Evolutionary conservation across 1,284 basidiomycete genomes (phyloP), one percentile per base, ranked within the genome.

Genomic region (Cryptococcus sp.): DNA sequence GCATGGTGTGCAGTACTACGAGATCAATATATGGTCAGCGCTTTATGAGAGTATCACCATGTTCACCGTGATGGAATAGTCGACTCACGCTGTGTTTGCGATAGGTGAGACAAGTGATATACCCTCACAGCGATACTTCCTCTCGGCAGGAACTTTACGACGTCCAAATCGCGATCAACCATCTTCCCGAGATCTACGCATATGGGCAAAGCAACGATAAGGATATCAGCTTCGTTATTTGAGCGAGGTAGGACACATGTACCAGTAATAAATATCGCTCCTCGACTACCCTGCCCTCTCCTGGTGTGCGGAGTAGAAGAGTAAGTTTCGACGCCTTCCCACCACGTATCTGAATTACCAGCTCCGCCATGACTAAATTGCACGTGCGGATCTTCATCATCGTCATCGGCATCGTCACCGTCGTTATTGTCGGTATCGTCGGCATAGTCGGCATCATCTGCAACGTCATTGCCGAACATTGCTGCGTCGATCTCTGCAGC

Each of bases 401-500:
- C 67, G 8, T 71, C 70, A 46, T 70, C 63, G 29, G 61, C 66
- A 29, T 62, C 62, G 29, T 57, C 59, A 20, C 53, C 62, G 39
- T 60, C 58, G 8, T 54, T 48, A 37, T 60, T 57, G n/a, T 65
- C 63, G 1, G 58, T 61, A 4, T 66, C 66, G 34, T 64, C 55
- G 1, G 11, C 40, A 37, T 15, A 17, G 38, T 26, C 4, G 11
- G 13, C 20, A 6, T 19, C 23, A 19, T n/a, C 17, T 3, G 29
- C 10, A 45, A 20, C 10, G 15, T 16, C 25, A 15, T 29, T 3
- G 17, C 17, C 11, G 17, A 29, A 39, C 15, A 8, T 37, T 29
- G 25, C 34, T 25, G 38, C 57, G 17, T 17, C 40, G 20, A 20
- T 4, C 5, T 4, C 20, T 43, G 40, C 20, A 5, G 40, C 16